A percentile compares a stretch with the other conserved stretches of the same genome.
phyloP scores from a whole-genome alignment of 2,329 filamentous ascomycete genomes.

The Neopestalotiopsis sp. region DNA sequence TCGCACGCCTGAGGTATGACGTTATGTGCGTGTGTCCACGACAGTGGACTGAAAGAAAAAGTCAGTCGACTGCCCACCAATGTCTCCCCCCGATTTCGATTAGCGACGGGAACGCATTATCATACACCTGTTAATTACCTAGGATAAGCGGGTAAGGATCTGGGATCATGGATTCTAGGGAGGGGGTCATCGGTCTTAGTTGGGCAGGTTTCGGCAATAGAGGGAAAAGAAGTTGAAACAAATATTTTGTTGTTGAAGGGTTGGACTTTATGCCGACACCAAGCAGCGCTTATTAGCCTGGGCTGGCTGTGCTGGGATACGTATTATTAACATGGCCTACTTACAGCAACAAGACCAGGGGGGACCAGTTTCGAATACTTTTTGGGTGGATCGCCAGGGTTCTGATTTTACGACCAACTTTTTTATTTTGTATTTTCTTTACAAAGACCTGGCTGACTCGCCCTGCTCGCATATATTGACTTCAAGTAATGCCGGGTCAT shows the following conservation, averaged over 20 bases:
- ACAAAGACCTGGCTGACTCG: background rate
- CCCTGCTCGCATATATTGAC: background rate
- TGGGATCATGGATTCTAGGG: background rate
- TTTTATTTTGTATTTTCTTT: background rate
- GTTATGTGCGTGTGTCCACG: background rate
- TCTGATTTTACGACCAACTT: constrained; percentile 3
- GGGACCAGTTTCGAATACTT: background rate
- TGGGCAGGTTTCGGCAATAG: background rate
- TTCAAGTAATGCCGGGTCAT: background rate
- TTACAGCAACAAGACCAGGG: background rate
- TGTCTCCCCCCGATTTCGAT: background rate
- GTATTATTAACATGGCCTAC: background rate
- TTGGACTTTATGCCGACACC: background rate
- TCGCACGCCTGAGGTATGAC: background rate
- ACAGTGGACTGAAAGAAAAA: background rate
- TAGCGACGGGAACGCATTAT: no score
- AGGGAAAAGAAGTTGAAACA: background rate
- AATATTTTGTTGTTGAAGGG: background rate
- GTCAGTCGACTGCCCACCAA: background rate
- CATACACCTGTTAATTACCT: no score
- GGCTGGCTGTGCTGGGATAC: background rate
- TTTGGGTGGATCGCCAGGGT: constrained; percentile 1
- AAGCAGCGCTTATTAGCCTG: background rate
- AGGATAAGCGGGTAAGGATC: background rate
- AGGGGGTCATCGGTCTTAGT: background rate